Conservation (phyloP, 805 yeast genomes). For the Lachancea sp. region DNA sequence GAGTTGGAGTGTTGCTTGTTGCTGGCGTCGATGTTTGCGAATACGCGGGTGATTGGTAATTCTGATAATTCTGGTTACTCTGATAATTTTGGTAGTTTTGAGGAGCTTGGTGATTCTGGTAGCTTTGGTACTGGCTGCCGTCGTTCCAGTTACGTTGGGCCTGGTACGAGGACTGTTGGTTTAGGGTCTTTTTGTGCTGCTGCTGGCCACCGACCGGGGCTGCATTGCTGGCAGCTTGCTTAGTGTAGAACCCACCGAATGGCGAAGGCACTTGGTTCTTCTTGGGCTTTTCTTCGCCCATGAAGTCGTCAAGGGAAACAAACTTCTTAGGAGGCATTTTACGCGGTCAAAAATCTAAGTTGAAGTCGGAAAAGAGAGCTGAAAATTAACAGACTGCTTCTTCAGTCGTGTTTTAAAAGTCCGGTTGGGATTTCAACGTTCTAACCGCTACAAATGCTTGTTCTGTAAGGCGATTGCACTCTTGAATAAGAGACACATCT, state of each 20-base stretch:
- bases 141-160: slow-evolving; percentile 19
- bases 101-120: slow-evolving; percentile 8
- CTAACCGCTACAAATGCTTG: no score
- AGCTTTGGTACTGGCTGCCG: slow-evolving; percentile 14
- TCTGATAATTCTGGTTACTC: slow-evolving; percentile 10
- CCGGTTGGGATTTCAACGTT: no score
- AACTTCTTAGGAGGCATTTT: slow-evolving; percentile 34
- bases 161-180: slow-evolving; percentile 4
- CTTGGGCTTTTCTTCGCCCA: slow-evolving; percentile 28
- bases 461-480: not conserved
- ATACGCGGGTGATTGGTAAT: slow-evolving; percentile 26
- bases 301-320: slow-evolving; percentile 24
- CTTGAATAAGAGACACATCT: not conserved
- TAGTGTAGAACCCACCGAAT: slow-evolving; percentile 31
- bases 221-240: slow-evolving; percentile 6
- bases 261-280: slow-evolving; percentile 29
- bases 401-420: no score
- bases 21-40: slow-evolving; percentile 28
- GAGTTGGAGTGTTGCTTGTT: slow-evolving; percentile 33
- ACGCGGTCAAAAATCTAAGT: not conserved
- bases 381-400: not conserved
- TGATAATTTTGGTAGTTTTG: slow-evolving; percentile 10
- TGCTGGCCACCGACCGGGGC: slow-evolving; percentile 9
- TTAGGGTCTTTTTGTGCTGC: not conserved
- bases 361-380: not conserved